Evolutionary conservation across 331 rosid species (phyloP).

Genomic region (Cydonia oblonga): DNA sequence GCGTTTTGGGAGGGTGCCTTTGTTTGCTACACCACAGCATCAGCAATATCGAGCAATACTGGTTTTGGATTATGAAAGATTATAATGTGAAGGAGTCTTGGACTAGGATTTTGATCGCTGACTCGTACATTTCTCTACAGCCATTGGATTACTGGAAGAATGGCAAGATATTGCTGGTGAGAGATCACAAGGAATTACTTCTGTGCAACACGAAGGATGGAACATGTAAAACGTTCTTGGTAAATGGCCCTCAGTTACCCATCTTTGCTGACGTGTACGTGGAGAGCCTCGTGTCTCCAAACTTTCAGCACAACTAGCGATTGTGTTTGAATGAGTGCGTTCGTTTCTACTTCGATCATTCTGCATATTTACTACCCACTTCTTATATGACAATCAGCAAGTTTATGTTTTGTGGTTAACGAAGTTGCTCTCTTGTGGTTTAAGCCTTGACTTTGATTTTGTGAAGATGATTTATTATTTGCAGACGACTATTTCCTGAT

Average conservation of each 20-base stretch:
- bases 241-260: background rate
- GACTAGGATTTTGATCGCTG: background rate
- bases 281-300: conserved; percentile 9
- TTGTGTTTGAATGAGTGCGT: background rate
- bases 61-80: conserved; percentile 6
- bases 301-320: background rate
- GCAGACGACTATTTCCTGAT: background rate
- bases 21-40: background rate
- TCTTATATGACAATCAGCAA: background rate
- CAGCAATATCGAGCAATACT: background rate
- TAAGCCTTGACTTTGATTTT: background rate
- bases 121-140: background rate
- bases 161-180: background rate
- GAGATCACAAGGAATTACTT: background rate
- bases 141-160: conserved; percentile 5
- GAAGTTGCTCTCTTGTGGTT: background rate
- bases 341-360: background rate
- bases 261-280: background rate
- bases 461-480: background rate
- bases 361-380: background rate
- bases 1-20: background rate
- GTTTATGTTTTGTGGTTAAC: background rate
- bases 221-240: conserved; percentile 3
- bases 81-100: conserved; percentile 10
- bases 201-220: background rate